Conservation (phyloP, 768 basidiomycete genomes). For the Hericium erinaceus region DNA sequence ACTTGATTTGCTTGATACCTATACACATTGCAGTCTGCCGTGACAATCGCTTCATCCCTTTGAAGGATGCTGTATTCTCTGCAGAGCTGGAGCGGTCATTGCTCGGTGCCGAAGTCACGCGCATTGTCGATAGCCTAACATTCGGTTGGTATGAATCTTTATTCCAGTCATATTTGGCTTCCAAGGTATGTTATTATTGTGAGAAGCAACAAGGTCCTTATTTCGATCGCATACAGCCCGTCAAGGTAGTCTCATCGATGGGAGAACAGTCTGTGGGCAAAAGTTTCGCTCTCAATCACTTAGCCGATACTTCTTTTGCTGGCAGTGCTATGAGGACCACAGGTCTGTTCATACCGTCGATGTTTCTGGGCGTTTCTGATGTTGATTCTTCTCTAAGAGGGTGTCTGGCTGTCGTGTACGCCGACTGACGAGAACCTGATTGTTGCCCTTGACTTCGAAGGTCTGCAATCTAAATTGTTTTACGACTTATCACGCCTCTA, state of each 20-base stretch:
- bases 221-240: conserved; percentile 32
- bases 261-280: conserved; percentile 63
- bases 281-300: conserved; percentile 49
- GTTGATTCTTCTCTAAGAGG: too few relatives aligned
- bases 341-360: too few relatives aligned
- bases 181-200: too few relatives aligned
- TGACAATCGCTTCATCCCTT: conserved; percentile 52
- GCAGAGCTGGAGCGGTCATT: conserved; percentile 40
- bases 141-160: conserved; percentile 62
- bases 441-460: conserved; percentile 59
- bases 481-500: too few relatives aligned
- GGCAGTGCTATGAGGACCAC: conserved; percentile 59
- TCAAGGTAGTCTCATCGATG: conserved; percentile 61
- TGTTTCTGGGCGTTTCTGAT: too few relatives aligned
- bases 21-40: conserved; percentile 52
- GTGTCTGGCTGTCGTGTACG: conserved; percentile 61
- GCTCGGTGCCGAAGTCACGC: conserved; percentile 48
- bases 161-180: conserved; percentile 52
- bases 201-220: conserved; percentile 38
- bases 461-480: too few relatives aligned
- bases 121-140: conserved; percentile 45
- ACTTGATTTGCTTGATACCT: conserved; percentile 52
- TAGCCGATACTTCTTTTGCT: conserved; percentile 56
- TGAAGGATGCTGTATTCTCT: conserved; percentile 49
- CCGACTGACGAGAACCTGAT: conserved; percentile 45